phyloP scores from a whole-genome alignment of 805 yeast species.

The Candida pini region DNA sequence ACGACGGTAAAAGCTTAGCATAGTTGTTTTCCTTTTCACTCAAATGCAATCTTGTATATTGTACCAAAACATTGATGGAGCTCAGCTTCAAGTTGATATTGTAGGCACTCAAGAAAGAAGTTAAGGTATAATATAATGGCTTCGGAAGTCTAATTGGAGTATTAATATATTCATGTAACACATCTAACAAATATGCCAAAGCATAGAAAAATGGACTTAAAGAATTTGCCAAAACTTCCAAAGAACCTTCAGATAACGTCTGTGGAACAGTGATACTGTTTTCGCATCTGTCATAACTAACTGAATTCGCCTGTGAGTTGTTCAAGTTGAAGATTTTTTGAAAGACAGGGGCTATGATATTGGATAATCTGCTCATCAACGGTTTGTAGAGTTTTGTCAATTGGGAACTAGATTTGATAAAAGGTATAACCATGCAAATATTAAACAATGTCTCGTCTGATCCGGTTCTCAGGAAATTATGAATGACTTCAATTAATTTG shows the following conservation, averaged over 20 bases:
- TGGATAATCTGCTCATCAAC: conserved; percentile 18
- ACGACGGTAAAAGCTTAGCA: conserved; percentile 19
- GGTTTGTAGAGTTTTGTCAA: conserved; percentile 16
- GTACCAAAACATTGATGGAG: conserved; percentile 23
- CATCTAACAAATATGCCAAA: conserved; percentile 16
- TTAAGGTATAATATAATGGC: conserved; percentile 23
- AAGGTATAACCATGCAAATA: conserved; percentile 23
- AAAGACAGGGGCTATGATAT: conserved; percentile 18
- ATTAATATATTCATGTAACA: conserved; percentile 2
- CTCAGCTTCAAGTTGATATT: conserved; percentile 20
- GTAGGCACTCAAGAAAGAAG: conserved; percentile 20
- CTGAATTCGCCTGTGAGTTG: conserved; percentile 8
- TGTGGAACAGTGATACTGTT: conserved; percentile 12
- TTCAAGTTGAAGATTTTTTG: conserved; percentile 13
- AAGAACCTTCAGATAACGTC: conserved; percentile 14
- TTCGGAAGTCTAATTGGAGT: conserved; percentile 13
- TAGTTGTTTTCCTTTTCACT: conserved; percentile 13
- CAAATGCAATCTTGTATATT: conserved; percentile 18
- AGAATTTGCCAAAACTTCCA: conserved; percentile 12
- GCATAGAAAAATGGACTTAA: conserved; percentile 24
- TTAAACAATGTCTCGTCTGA: conserved; percentile 15
- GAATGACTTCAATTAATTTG: conserved; percentile 12
- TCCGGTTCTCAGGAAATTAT: conserved; percentile 7
- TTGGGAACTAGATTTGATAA: conserved; percentile 8
- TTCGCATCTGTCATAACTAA: conserved; percentile 14